Conservation (phyloP, 495 filamentous ascomycete species). For the Apiosordaria backusii region DNA sequence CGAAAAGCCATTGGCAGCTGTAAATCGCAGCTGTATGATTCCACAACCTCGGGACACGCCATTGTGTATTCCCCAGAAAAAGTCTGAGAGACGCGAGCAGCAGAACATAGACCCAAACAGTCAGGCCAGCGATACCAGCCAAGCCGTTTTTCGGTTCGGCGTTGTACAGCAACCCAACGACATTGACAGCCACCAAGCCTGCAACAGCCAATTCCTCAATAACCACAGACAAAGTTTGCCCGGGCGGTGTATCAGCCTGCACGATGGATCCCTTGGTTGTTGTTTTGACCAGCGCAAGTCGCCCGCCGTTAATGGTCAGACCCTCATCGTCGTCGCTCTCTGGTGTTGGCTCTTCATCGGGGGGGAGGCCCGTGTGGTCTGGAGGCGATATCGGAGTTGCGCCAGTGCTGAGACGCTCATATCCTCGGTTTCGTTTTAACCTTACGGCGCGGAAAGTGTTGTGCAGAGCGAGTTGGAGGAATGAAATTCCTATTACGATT, state of each 20-base stretch:
- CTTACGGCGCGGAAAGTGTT: conserved; percentile 45
- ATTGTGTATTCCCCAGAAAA: conserved; percentile 63
- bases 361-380: conserved; percentile 46
- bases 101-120: conserved; percentile 78
- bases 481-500: conserved; percentile 62
- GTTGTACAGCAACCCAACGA: conserved; percentile 52
- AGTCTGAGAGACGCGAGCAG: conserved; percentile 70
- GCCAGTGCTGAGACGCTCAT: conserved; percentile 46
- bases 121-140: conserved; percentile 61
- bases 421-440: conserved; percentile 46
- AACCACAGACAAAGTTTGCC: conserved; percentile 62
- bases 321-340: conserved; percentile 64
- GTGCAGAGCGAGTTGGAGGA: conserved; percentile 60
- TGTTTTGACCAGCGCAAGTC: conserved; percentile 59
- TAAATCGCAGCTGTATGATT: conserved; percentile 92
- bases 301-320: conserved; percentile 47
- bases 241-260: conserved; percentile 73
- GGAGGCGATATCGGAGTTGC: conserved; percentile 39
- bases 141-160: conserved; percentile 36
- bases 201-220: conserved; percentile 73
- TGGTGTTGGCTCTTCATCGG: conserved; percentile 42
- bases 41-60: conserved; percentile 74
- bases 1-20: conserved; percentile 74
- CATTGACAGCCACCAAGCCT: conserved; percentile 64
- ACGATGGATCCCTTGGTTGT: conserved; percentile 61